phyloP scores from a whole-genome alignment of 1,284 basidiomycete species.

The Leccinum subrobustum region DNA sequence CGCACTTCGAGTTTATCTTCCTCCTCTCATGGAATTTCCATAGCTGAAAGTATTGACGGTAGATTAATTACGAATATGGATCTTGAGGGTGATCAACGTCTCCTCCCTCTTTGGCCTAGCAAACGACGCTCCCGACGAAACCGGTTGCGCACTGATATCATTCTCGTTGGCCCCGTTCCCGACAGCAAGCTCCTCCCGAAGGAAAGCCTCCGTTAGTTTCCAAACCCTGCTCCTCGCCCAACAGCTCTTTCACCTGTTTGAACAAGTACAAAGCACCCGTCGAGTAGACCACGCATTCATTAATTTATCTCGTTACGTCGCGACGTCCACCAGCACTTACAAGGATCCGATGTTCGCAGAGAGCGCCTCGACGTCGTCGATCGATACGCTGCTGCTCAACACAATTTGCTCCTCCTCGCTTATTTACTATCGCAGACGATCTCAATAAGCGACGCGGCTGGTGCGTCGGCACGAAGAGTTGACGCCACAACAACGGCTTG shows the following conservation, averaged over 20 bases:
- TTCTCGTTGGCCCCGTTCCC: conserved; percentile 12
- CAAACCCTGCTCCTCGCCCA: conserved; percentile 48
- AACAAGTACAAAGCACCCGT: conserved; percentile 61
- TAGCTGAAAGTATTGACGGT: no score
- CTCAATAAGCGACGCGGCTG: not conserved
- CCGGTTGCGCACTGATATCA: conserved; percentile 9
- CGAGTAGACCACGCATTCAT: conserved; percentile 61
- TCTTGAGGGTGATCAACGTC: conserved; percentile 27
- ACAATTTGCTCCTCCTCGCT: conserved; percentile 60
- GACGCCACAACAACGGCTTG: conserved; percentile 12
- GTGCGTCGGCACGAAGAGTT: conserved; percentile 5
- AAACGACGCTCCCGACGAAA: conserved; percentile 46
- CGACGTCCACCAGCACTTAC: conserved; percentile 32
- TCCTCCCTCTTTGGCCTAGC: conserved; percentile 53
- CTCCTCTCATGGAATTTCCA: no score
- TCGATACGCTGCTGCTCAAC: conserved; percentile 34
- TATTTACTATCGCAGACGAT: conserved; percentile 48
- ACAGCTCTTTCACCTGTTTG: conserved; percentile 51
- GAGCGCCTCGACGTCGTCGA: conserved; percentile 45
- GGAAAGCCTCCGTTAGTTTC: conserved; percentile 65
- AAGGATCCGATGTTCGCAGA: conserved; percentile 48
- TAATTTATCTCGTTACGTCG: conserved; percentile 1
- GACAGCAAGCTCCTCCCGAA: conserved; percentile 57
- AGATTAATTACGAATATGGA: no score
- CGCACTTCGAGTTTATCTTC: no score